phyloP scores from a whole-genome alignment of 768 basidiomycete species.

The Tylopilus subfusipes region DNA sequence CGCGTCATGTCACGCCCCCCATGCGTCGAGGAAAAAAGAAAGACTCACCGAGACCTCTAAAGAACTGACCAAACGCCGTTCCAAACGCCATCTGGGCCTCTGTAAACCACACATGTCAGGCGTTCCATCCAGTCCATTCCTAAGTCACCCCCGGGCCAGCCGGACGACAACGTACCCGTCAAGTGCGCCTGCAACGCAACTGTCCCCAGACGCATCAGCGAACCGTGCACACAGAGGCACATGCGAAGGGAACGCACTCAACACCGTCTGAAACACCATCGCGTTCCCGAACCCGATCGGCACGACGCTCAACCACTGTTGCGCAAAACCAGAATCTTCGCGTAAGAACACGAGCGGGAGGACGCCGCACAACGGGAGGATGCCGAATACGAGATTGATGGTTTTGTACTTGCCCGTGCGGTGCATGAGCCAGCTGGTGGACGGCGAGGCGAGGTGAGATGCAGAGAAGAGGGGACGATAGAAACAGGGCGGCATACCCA shows the following conservation, averaged over 20 bases:
- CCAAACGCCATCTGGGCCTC: slow-evolving; percentile 22
- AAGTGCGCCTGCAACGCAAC: slow-evolving; percentile 1
- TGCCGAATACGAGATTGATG: slow-evolving; percentile 46
- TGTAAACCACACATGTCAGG: neutral
- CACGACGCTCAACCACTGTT: slow-evolving; percentile 20
- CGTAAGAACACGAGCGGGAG: slow-evolving; percentile 32
- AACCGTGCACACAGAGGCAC: neutral
- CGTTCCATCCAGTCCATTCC: neutral
- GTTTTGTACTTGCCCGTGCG: slow-evolving; percentile 49
- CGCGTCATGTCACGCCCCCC: neutral
- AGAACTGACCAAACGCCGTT: slow-evolving; percentile 24
- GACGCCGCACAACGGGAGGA: slow-evolving; percentile 45
- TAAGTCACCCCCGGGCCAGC: neutral
- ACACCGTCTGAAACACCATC: slow-evolving; percentile 8
- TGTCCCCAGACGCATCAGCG: neutral
- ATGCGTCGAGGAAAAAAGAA: neutral
- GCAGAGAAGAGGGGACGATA: neutral
- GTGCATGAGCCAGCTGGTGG: slow-evolving; percentile 43
- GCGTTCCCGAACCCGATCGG: slow-evolving; percentile 1
- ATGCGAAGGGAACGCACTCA: neutral
- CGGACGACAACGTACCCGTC: neutral
- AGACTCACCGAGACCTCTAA: slow-evolving; percentile 19
- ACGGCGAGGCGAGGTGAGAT: neutral
- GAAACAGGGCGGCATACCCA: slow-evolving; percentile 28
- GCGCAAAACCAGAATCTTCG: slow-evolving; percentile 22